A percentile compares a stretch with the other conserved stretches of the same genome.
Conservation (phyloP, 2,329 filamentous ascomycete species). For the Chalara sp. region DNA sequence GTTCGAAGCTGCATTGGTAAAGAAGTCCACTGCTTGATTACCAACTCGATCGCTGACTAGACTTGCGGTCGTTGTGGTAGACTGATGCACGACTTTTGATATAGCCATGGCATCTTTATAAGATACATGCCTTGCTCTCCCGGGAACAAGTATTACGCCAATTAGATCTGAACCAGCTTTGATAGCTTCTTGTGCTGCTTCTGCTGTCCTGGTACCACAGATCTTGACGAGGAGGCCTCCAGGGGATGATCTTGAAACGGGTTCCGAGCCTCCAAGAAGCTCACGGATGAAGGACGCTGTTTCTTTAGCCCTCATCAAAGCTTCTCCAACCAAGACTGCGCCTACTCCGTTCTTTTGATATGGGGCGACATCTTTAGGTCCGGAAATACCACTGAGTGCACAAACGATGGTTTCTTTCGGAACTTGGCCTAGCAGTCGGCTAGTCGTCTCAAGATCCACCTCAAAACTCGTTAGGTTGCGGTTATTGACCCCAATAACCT, state of each 20-base stretch:
- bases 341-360: constrained; percentile 88
- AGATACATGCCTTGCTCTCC: constrained; percentile 71
- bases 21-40: constrained; percentile 57
- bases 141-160: constrained; percentile 84
- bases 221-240: constrained; percentile 76
- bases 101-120: constrained; percentile 76
- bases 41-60: constrained; percentile 20
- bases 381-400: constrained; percentile 89
- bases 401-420: constrained; percentile 82
- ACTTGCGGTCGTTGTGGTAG: constrained; percentile 15
- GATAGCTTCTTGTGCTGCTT: constrained; percentile 73
- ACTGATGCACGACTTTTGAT: constrained; percentile 64
- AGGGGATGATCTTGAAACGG: constrained; percentile 29
- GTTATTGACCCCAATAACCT: constrained; percentile 97
- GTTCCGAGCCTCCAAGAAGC: constrained; percentile 57
- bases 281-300: constrained; percentile 77
- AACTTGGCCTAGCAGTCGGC: constrained; percentile 79
- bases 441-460: constrained; percentile 89
- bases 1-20: constrained; percentile 45
- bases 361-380: constrained; percentile 77
- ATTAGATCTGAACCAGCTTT: constrained; percentile 86
- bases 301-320: constrained; percentile 86
- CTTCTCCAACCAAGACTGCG: constrained; percentile 89
- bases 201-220: constrained; percentile 79
- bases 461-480: constrained; percentile 94